Evolutionary conservation across 352 stramenopile genomes (phyloP).

Genomic region (Aphanomyces cochlioides): DNA sequence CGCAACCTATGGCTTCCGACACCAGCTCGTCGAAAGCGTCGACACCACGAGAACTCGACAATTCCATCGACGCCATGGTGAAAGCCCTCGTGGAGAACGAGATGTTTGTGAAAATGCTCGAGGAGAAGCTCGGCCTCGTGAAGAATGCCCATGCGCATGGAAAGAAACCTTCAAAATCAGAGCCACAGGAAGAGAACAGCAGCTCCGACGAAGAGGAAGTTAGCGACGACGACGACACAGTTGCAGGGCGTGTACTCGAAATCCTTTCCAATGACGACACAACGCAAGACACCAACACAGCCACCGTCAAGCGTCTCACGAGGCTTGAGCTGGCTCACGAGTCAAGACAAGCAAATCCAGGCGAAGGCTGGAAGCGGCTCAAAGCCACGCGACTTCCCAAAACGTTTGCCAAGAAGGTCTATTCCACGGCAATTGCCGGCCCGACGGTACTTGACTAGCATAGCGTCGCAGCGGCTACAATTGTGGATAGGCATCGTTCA

Average conservation of each 20-base stretch:
- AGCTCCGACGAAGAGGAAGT: slow-evolving; percentile 29
- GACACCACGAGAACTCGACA: not conserved
- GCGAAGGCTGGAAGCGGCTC: slow-evolving; percentile 73
- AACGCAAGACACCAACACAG: slow-evolving; percentile 38
- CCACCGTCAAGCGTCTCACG: slow-evolving; percentile 57
- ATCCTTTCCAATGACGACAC: slow-evolving; percentile 51
- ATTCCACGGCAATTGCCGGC: slow-evolving; percentile 48
- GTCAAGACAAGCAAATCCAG: slow-evolving; percentile 32
- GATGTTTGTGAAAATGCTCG: slow-evolving; percentile 54
- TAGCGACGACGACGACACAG: slow-evolving; percentile 35
- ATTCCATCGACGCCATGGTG: slow-evolving; percentile 13
- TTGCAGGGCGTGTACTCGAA: slow-evolving; percentile 41
- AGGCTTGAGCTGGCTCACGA: slow-evolving; percentile 48
- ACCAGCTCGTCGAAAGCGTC: slow-evolving; percentile 16
- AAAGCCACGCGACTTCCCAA: slow-evolving; percentile 49
- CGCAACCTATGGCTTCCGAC: slow-evolving; percentile 27
- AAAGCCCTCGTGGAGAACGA: slow-evolving; percentile 49
- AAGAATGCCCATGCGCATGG: not conserved
- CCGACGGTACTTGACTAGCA: slow-evolving; percentile 40
- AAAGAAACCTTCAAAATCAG: not conserved
- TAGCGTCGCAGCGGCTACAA: not conserved
- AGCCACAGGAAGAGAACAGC: slow-evolving; percentile 26
- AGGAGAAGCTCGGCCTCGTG: slow-evolving; percentile 53
- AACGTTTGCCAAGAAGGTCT: slow-evolving; percentile 62
- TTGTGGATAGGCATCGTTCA: slow-evolving; percentile 34